phyloP scores from a whole-genome alignment of 2,329 filamentous ascomycete genomes.

The Colletotrichum sp. region DNA sequence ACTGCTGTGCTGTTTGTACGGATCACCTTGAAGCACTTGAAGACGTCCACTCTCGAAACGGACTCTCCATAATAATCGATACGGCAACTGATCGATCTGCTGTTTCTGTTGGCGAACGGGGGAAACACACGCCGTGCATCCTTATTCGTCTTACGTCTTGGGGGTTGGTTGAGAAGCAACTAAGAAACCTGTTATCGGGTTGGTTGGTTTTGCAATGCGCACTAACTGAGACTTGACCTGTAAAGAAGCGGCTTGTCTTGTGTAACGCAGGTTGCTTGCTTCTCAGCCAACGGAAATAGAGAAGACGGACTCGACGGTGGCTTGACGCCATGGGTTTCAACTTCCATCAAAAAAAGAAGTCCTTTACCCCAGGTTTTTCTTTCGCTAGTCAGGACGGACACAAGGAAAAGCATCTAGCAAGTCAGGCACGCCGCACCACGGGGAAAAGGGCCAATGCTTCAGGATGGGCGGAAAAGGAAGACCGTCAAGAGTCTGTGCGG shows the following conservation, averaged over 20 bases:
- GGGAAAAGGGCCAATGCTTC: not conserved
- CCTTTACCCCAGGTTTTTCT: not conserved
- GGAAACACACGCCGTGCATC: not conserved
- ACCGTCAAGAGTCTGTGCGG: not conserved
- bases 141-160: not conserved
- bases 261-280: not conserved
- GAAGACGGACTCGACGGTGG: not conserved
- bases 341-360: not conserved
- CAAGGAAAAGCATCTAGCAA: not conserved
- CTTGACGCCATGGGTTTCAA: conserved; percentile 13
- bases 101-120: not conserved
- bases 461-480: not conserved
- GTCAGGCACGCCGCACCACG: not conserved
- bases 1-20: not conserved
- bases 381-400: not conserved
- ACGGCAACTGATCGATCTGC: not conserved
- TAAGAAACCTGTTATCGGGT: not conserved
- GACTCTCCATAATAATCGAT: not conserved
- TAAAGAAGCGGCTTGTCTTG: not conserved
- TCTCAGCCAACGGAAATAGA: not conserved
- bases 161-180: not conserved
- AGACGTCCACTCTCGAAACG: not conserved
- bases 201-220: not conserved
- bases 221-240: not conserved
- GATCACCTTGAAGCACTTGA: not conserved